Conservation (phyloP, 192 early-diverging fungal genomes). For the Linnemannia zychae region DNA sequence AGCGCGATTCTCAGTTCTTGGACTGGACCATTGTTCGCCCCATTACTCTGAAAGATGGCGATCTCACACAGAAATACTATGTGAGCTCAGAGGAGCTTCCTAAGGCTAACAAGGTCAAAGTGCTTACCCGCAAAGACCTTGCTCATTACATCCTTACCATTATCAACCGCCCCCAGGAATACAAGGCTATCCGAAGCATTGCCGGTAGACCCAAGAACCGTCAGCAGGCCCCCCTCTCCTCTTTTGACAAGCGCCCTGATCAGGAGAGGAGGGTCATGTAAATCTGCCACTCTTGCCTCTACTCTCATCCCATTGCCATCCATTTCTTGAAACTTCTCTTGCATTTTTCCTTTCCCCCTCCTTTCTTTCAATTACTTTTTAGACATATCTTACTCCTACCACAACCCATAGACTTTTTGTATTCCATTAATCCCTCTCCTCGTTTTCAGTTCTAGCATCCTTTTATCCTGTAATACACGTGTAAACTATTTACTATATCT, state of each 20-base stretch:
- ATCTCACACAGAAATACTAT: slow-evolving; percentile 34
- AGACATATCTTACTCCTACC: neutral
- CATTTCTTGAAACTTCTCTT: neutral
- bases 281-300: neutral
- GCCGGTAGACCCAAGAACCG: slow-evolving; percentile 26
- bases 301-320: too few species aligned
- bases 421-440: neutral
- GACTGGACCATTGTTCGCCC: slow-evolving; percentile 62
- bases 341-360: neutral
- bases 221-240: neutral
- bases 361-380: neutral
- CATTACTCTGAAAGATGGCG: slow-evolving; percentile 49
- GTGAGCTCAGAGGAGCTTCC: slow-evolving; percentile 43
- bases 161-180: slow-evolving; percentile 39
- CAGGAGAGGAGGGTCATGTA: neutral
- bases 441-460: neutral
- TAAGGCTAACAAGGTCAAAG: slow-evolving; percentile 42
- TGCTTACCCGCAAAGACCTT: slow-evolving; percentile 52
- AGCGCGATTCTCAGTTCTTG: slow-evolving; percentile 33
- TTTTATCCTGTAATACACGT: slow-evolving; percentile 5
- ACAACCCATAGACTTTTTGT: neutral
- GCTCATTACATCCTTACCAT: slow-evolving; percentile 54
- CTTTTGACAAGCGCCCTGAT: neutral
- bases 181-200: slow-evolving; percentile 35
- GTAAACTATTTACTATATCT: neutral